phyloP scores from a whole-genome alignment of 2,329 filamentous ascomycete genomes.

The Thermothelomyces thermophilus region DNA sequence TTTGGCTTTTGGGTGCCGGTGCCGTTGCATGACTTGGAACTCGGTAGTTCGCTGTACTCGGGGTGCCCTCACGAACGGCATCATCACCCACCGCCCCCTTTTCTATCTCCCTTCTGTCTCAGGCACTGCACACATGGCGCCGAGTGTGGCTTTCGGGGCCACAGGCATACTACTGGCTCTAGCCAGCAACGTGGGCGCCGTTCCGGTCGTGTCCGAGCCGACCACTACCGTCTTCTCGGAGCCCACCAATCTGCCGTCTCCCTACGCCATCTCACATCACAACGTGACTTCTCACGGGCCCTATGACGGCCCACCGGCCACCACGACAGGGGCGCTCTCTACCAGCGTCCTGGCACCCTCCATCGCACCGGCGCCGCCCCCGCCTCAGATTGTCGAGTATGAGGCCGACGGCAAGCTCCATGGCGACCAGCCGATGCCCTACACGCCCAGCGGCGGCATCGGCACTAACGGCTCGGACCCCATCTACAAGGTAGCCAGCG shows the following conservation, averaged over 20 bases:
- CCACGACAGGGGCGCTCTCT: conserved; percentile 62
- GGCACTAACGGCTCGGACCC: conserved; percentile 73
- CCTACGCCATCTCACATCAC: conserved; percentile 25
- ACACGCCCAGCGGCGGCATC: conserved; percentile 63
- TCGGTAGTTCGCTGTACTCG: neutral
- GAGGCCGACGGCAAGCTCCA: conserved; percentile 64
- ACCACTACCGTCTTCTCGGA: conserved; percentile 19
- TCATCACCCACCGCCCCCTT: neutral
- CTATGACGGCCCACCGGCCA: conserved; percentile 56
- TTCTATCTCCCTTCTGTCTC: no score
- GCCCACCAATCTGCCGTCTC: conserved; percentile 16
- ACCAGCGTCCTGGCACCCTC: conserved; percentile 50
- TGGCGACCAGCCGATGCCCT: conserved; percentile 62
- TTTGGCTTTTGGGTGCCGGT: no score
- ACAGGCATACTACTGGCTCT: conserved; percentile 15
- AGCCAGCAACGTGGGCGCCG: conserved; percentile 7
- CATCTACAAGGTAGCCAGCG: conserved; percentile 69
- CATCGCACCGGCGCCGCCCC: conserved; percentile 51
- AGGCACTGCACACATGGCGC: neutral
- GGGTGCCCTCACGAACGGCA: neutral
- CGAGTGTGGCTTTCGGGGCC: neutral
- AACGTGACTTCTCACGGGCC: conserved; percentile 63
- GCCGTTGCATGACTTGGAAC: no score
- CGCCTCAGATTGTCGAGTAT: conserved; percentile 60
- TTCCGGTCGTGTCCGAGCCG: conserved; percentile 21